A percentile compares a stretch with the other conserved stretches of the same genome.
Evolutionary conservation across 2,329 filamentous ascomycete species (phyloP).

Genomic region (Aureobasidium sp.): DNA sequence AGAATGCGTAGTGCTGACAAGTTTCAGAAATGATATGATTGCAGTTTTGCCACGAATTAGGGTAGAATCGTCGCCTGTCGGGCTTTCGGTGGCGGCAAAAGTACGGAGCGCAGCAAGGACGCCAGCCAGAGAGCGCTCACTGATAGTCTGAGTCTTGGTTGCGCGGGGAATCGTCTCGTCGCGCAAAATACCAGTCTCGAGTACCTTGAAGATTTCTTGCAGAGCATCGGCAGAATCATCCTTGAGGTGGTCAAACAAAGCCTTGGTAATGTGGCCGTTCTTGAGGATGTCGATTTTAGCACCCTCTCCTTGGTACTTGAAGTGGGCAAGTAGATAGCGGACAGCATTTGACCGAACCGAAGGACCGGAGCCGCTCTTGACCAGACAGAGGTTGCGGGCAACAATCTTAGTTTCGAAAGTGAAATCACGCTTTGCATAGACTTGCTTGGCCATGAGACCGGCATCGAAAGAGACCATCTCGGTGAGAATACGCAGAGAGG

Average conservation of each 20-base stretch:
- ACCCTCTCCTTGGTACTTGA: constrained; percentile 70
- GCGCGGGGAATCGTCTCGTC: constrained; percentile 68
- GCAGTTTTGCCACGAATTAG: constrained; percentile 25
- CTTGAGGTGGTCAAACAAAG: constrained; percentile 68
- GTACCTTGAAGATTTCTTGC: constrained; percentile 62
- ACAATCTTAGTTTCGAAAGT: constrained; percentile 67
- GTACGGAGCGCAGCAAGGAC: constrained; percentile 64
- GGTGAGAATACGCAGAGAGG: constrained; percentile 74
- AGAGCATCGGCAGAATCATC: constrained; percentile 72
- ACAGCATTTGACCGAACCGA: constrained; percentile 79
- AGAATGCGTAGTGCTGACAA: constrained; percentile 64
- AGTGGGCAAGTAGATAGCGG: constrained; percentile 68
- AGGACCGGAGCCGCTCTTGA: constrained; percentile 57
- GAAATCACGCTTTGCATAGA: constrained; percentile 67
- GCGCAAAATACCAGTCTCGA: constrained; percentile 65
- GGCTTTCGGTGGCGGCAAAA: constrained; percentile 14
- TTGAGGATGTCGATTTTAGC: constrained; percentile 77
- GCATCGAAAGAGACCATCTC: constrained; percentile 84
- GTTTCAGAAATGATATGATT: constrained; percentile 67
- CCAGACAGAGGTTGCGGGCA: constrained; percentile 72
- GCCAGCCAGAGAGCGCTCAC: constrained; percentile 63
- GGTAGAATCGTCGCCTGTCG: constrained; percentile 8
- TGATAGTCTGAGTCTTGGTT: constrained; percentile 69
- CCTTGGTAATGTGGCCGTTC: constrained; percentile 61
- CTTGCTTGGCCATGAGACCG: constrained; percentile 66